Evolutionary conservation across 805 yeast species (phyloP).

Genomic region (Candida multigemmis): DNA sequence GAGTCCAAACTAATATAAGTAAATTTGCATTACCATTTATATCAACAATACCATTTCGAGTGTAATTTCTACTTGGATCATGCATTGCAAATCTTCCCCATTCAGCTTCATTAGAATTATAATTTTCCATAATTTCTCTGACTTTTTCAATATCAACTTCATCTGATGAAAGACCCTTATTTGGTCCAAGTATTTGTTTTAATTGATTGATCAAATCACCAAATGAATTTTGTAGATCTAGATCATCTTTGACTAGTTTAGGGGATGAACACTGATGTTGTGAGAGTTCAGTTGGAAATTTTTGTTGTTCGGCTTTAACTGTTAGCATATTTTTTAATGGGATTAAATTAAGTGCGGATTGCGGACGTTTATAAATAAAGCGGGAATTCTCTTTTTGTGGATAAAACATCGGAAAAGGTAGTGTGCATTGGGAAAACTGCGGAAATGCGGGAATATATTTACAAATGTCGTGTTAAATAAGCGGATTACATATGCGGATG

Average conservation of each 20-base stretch:
- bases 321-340: too few species aligned
- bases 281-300: constrained; percentile 1
- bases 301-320: background rate
- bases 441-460: too few species aligned
- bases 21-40: constrained; percentile 65
- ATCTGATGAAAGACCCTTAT: constrained; percentile 25
- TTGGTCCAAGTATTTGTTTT: constrained; percentile 4
- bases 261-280: constrained; percentile 4
- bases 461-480: too few species aligned
- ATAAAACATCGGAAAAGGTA: too few species aligned
- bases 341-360: too few species aligned
- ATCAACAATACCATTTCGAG: constrained; percentile 66
- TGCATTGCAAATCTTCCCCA: constrained; percentile 52
- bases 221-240: too few species aligned
- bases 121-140: constrained; percentile 35
- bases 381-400: too few species aligned
- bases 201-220: constrained; percentile 15
- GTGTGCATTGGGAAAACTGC: too few species aligned
- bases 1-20: constrained; percentile 62
- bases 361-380: too few species aligned
- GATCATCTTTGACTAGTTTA: too few species aligned
- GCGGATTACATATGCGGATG: too few species aligned
- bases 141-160: constrained; percentile 47
- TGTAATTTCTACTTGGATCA: constrained; percentile 42
- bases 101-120: constrained; percentile 38